Percentiles rank a stretch among this genome's conserved stretches.
Evolutionary conservation across 805 yeast species (phyloP).

Genomic region (Kuraishia molischiana): DNA sequence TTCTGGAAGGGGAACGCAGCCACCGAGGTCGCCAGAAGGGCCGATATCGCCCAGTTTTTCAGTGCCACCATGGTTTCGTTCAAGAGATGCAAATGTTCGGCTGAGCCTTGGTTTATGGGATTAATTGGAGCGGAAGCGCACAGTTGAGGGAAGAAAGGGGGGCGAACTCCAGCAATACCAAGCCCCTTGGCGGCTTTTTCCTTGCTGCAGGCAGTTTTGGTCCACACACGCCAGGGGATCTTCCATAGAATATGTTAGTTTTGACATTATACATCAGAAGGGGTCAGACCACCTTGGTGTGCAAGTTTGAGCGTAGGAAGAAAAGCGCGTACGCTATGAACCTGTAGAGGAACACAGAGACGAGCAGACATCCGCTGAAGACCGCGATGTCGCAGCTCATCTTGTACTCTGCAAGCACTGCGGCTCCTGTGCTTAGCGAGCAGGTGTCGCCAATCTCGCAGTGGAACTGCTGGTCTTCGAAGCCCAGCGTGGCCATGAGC

Average conservation of each 20-base stretch:
- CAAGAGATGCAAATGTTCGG: not conserved
- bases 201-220: no score
- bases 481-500: conserved; percentile 41
- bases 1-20: conserved; percentile 2
- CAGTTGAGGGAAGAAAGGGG: no score
- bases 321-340: conserved; percentile 16
- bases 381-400: conserved; percentile 22
- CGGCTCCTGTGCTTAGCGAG: conserved; percentile 35
- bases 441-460: conserved; percentile 35
- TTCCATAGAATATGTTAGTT: no score
- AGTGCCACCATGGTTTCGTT: not conserved
- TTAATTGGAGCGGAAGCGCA: no score
- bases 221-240: no score
- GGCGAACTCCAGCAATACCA: no score
- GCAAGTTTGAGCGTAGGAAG: conserved; percentile 4
- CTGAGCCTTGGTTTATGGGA: no score
- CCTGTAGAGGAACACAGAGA: conserved; percentile 24
- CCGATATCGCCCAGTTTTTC: not conserved
- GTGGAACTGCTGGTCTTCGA: conserved; percentile 33
- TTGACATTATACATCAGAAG: no score
- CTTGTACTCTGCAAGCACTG: conserved; percentile 37
- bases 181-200: no score
- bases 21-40: not conserved
- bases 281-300: not conserved
- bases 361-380: conserved; percentile 23